phyloP scores from a whole-genome alignment of 345 rosid species.

The Brassica napus region DNA sequence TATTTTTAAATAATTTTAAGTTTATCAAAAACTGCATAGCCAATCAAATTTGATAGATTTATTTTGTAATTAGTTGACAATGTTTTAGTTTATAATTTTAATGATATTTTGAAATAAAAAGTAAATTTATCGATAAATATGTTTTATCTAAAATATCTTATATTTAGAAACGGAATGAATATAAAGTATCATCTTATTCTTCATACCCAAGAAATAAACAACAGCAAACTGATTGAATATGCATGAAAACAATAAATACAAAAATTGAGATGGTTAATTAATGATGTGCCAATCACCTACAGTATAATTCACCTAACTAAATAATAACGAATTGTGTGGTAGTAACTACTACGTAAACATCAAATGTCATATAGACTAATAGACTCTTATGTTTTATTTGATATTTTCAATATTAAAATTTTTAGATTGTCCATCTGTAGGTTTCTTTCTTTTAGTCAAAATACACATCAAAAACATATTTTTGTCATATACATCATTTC shows the following conservation, averaged over 20 bases:
- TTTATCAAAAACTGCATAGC: no score
- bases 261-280: not conserved
- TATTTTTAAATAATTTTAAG: no score
- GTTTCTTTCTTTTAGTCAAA: slow-evolving; percentile 3
- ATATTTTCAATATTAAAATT: not conserved
- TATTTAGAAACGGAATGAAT: no score
- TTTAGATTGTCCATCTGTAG: slow-evolving; percentile 4
- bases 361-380: not conserved
- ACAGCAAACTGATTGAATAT: not conserved
- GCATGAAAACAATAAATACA: not conserved
- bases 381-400: not conserved
- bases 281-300: not conserved
- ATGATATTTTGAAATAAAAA: no score
- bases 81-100: no score
- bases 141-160: no score
- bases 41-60: no score
- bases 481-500: not conserved
- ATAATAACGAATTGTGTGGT: not conserved
- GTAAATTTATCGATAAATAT: no score
- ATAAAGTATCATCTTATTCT: no score
- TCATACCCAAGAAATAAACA: not conserved
- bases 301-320: not conserved
- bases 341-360: not conserved
- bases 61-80: no score
- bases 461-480: not conserved